A percentile compares a stretch with the other conserved stretches of the same genome.
Conservation (phyloP, 306 rosid genomes). For the Comarum palustre region DNA sequence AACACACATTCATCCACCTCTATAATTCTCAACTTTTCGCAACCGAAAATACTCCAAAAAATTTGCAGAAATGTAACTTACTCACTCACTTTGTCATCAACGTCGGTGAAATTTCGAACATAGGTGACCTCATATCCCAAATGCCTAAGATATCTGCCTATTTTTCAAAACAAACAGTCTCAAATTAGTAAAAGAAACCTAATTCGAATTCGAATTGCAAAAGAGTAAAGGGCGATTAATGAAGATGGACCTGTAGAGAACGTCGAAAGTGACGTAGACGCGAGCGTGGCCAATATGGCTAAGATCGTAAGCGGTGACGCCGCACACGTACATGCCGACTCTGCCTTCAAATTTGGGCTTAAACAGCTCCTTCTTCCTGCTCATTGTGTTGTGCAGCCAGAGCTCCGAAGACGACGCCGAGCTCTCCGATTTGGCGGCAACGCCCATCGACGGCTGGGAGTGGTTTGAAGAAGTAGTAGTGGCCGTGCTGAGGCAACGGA, state of each 20-base stretch:
- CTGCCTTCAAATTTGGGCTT: conserved; percentile 67
- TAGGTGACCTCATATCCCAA: conserved; percentile 76
- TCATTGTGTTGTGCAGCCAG: conserved; percentile 83
- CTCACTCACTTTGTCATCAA: conserved; percentile 94
- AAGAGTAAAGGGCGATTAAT: background rate
- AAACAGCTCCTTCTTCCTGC: conserved; percentile 57
- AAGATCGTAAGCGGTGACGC: conserved; percentile 92
- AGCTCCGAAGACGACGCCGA: conserved; percentile 43
- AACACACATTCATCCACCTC: conserved; percentile 4
- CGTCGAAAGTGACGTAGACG: conserved; percentile 84
- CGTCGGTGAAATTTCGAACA: conserved; percentile 96
- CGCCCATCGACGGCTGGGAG: conserved; percentile 41
- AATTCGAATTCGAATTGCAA: background rate
- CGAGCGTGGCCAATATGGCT: conserved; percentile 99
- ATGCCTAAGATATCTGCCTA: conserved; percentile 92
- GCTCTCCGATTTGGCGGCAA: background rate
- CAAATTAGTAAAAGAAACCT: background rate
- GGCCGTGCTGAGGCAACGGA: conserved; percentile 27
- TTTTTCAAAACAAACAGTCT: conserved; percentile 19
- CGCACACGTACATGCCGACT: conserved; percentile 95
- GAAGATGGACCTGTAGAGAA: conserved; percentile 71
- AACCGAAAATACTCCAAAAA: background rate
- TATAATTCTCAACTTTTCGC: background rate
- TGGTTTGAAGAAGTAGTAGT: conserved; percentile 22
- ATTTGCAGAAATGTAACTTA: too few relatives aligned